These are phyloP conservation scores for Cordia subcordata DNA, from an alignment of 257 asterid genomes.

Conservation along the genomic window DNA sequence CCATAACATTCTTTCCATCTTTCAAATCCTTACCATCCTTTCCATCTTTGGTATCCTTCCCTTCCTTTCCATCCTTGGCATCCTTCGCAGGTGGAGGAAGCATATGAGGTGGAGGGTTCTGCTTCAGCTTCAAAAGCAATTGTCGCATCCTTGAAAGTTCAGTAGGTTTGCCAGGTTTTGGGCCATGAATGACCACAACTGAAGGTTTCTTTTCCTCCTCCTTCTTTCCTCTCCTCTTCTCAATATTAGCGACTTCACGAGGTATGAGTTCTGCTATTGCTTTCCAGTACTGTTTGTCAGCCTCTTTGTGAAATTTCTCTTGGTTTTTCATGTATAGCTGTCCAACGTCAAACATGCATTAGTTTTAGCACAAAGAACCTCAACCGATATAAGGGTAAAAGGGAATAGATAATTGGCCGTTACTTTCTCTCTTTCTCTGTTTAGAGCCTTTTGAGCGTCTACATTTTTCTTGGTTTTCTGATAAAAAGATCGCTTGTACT, in stretches of 20 bases:
- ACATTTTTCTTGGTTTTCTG: conserved; percentile 61
- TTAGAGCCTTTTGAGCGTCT: conserved; percentile 60
- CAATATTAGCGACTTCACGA: conserved; percentile 75
- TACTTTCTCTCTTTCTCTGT: conserved; percentile 87
- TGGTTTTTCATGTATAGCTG: conserved; percentile 68
- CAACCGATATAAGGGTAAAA: neutral
- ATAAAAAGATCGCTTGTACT: conserved; percentile 63
- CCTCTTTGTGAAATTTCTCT: conserved; percentile 95
- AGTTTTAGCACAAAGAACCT: neutral
- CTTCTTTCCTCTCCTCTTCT: conserved; percentile 73
- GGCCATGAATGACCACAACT: conserved; percentile 72
- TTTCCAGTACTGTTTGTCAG: conserved; percentile 78
- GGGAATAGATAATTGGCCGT: conserved; percentile 1
- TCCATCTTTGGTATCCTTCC: conserved; percentile 29
- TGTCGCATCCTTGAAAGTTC: conserved; percentile 90
- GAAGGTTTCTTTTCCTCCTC: conserved; percentile 62
- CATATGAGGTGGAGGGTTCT: conserved; percentile 89
- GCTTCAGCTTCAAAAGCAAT: conserved; percentile 69
- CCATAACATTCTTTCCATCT: conserved; percentile 27
- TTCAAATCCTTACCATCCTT: conserved; percentile 35
- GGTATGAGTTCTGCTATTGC: conserved; percentile 84
- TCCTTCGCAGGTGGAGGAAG: conserved; percentile 55
- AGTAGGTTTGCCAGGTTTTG: conserved; percentile 94
- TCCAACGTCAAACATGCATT: conserved; percentile 1
- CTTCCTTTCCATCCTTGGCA: conserved; percentile 26